phyloP scores from a whole-genome alignment of 2,329 filamentous ascomycete genomes.

The Aspergillus clavatus region DNA sequence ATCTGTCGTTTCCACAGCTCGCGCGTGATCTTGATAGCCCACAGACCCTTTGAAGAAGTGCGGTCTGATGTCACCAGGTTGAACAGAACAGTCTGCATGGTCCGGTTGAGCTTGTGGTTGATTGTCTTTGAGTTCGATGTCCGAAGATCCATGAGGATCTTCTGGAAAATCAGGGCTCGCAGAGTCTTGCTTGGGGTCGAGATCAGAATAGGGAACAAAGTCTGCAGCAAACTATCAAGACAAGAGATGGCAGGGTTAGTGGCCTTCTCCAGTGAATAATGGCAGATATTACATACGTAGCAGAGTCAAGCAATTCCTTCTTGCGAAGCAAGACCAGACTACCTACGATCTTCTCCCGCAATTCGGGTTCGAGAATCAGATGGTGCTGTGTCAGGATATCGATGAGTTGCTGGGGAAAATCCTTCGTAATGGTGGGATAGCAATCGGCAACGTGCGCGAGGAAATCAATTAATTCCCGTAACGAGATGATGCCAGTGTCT shows the following conservation, averaged over 20 bases:
- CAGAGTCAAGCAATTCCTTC: conserved; percentile 88
- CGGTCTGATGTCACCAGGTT: conserved; percentile 85
- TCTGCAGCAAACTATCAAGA: conserved; percentile 62
- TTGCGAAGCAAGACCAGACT: conserved; percentile 81
- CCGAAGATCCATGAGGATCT: conserved; percentile 86
- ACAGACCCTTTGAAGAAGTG: conserved; percentile 78
- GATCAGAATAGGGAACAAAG: conserved; percentile 89
- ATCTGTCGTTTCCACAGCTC: conserved; percentile 96
- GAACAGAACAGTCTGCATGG: conserved; percentile 87
- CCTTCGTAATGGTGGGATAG: conserved; percentile 73
- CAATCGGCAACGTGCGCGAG: conserved; percentile 91
- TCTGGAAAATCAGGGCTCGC: conserved; percentile 75
- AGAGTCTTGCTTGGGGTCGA: conserved; percentile 89
- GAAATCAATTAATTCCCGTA: conserved; percentile 89
- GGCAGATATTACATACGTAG: conserved; percentile 43
- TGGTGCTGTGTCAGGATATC: conserved; percentile 78
- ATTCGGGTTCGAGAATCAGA: conserved; percentile 71
- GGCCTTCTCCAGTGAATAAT: not conserved
- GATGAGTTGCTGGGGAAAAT: conserved; percentile 76
- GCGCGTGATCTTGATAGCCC: conserved; percentile 91
- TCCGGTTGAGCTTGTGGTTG: conserved; percentile 90
- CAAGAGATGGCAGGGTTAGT: not conserved
- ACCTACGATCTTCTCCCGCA: conserved; percentile 91
- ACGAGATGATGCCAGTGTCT: conserved; percentile 71
- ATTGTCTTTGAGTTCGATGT: conserved; percentile 80